Base-by-base conservation (phyloP, 495 filamentous ascomycete species). In the Penicillium daleae region DNA sequence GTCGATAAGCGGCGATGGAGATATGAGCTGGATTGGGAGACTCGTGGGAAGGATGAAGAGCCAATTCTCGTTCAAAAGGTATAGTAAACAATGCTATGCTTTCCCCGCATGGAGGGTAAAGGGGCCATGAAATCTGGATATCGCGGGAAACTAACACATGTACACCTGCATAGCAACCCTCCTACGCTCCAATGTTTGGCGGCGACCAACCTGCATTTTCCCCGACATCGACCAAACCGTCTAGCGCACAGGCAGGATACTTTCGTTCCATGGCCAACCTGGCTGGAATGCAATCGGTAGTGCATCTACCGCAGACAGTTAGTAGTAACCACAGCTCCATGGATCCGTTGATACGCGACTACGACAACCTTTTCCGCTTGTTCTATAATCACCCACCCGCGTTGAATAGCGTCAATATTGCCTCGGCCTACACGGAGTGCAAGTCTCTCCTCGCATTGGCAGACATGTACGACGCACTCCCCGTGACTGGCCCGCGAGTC, bases 331-430 rank as follows among this genome's bases (percentile, higher is more conserved):
- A 78, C 33, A 76, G 84, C 53, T 83, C 87, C 55, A 82, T 87
- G 62, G 90, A 96, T 55, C 76, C 78, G 51, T 80, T 91, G 26
- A 77, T 97, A 35, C 90, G 90, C 50, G 91, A 95, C 74, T 97
- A 97, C 74, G 92, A 96, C 73, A 97, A 96, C 76, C 83, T 97
- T 56, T 92, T 97, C 73, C 89, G 92, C 57, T 86, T 93, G 50
- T 96, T 96, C 80, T 97, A 97, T 79, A 96, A 97, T 73, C 89
- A 96, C 71, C 79, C 92, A 2, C 92, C 93, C 0, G 67, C 83
- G 5, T 83, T 97, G 31, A 92, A 96, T 77, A 83, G 83, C 22
- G 84, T 93, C 72, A 93, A 94, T 72, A 93, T 97, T 61, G 91
- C 92, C 63, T 88, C 91, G 65, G 90, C 92, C 19, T 97, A 97